Base-by-base conservation (phyloP, 352 stramenopile genomes). In the Phytophthora pseudosyringae region DNA sequence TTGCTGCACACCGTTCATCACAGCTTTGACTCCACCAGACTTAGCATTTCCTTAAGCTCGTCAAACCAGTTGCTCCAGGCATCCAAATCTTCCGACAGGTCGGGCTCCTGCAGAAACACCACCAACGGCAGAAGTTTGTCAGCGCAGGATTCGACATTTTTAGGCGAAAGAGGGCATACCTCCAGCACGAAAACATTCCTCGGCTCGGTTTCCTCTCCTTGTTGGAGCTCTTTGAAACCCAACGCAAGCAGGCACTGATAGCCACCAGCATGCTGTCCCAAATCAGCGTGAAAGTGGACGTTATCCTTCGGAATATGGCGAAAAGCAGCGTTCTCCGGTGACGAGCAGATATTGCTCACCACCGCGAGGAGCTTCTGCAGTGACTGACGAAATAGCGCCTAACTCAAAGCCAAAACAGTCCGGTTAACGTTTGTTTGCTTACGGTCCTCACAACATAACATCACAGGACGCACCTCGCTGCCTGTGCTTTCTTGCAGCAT, bases 31-130 rank as follows among this genome's bases (percentile, higher is more conserved):
- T 67, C 67, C 10, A 86, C 55, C n/a, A 83, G 51, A 32, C 68
- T 74, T 53, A 81, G 80, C 77, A 93, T 83, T 31, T 73, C 79
- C 58, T 88, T 92, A 11, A 95, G 64, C 15, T 66, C 69, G 35
- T 94, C 83, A 61, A 94, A 95, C 87, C 87, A 95, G 32, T 70
- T 61, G 58, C 82, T 95, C 87, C 87, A 95, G 11, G 69, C 72
- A 58, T 95, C 82, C 18, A 95, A 62, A 65, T 95, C 87, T 51
- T 78, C 69, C 5, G 73, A 78, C 52, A 95, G 59, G 50, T 95
- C 79, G 0, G 87, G 85, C 55, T 95, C 85, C 79, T 93, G 46
- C n/a, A 56, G n/a, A 11, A 54, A 16, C 18, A 58, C 1, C 21
- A 66, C 16, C n/a, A 55, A 26, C 44, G 43, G 11, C 2, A 59